Percentiles rank a stretch among this genome's conserved stretches.
These are phyloP conservation scores for Hydnum rufescens DNA, from an alignment of 768 basidiomycete species.

Conservation along the genomic window DNA sequence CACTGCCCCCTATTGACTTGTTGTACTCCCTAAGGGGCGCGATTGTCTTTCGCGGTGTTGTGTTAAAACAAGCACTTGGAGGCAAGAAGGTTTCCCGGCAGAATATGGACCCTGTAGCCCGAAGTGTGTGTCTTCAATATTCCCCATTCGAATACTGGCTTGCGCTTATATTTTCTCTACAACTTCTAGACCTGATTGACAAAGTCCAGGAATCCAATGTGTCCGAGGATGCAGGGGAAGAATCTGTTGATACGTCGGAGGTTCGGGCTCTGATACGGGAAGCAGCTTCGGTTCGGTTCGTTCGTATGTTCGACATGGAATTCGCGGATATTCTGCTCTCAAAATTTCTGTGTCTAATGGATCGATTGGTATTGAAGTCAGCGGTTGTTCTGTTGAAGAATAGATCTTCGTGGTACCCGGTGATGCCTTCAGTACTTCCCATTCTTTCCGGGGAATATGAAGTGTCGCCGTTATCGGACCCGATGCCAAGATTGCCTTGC, in stretches of 20 bases:
- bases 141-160: too few species aligned
- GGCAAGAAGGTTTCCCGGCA: slow-evolving; percentile 26
- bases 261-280: slow-evolving; percentile 38
- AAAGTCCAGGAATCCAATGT: slow-evolving; percentile 6
- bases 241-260: slow-evolving; percentile 43
- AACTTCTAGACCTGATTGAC: slow-evolving; percentile 3
- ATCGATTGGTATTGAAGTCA: neutral
- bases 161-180: too few species aligned
- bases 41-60: slow-evolving; percentile 4
- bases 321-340: neutral
- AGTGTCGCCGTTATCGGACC: slow-evolving; percentile 49
- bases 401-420: slow-evolving; percentile 23
- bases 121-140: too few species aligned
- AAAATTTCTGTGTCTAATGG: neutral
- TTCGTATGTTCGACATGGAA: slow-evolving; percentile 12
- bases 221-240: slow-evolving; percentile 40
- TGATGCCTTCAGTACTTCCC: slow-evolving; percentile 28
- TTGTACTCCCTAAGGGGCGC: neutral
- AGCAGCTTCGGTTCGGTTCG: slow-evolving; percentile 38
- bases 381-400: slow-evolving; percentile 41
- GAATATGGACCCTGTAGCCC: slow-evolving; percentile 12
- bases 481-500: slow-evolving; percentile 41
- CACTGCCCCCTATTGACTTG: too few species aligned
- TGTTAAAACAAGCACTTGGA: slow-evolving; percentile 5
- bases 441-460: slow-evolving; percentile 18